A percentile compares a stretch with the other conserved stretches of the same genome.
Evolutionary conservation across 176 grass and related monocot species (phyloP).

Genomic region (Phragmites australis): DNA sequence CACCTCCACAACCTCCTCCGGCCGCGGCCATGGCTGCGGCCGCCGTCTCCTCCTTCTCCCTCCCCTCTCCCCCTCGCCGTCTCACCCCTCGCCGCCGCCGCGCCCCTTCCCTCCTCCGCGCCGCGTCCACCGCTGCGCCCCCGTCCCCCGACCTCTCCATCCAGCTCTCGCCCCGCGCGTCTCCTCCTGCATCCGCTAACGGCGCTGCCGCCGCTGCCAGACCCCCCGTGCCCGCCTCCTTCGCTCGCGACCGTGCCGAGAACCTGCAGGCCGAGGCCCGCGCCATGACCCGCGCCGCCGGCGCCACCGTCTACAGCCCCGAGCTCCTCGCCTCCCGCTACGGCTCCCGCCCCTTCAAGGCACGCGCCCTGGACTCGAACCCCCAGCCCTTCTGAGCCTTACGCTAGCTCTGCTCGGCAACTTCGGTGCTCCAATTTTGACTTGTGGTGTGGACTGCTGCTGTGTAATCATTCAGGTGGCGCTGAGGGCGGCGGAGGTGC

Average conservation of each 20-base stretch:
- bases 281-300: constrained; percentile 73
- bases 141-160: constrained; percentile 51
- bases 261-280: constrained; percentile 85
- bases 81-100: constrained; percentile 13
- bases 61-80: constrained; percentile 28
- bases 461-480: constrained; percentile 56
- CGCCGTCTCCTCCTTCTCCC: constrained; percentile 3
- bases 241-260: constrained; percentile 55
- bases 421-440: not conserved
- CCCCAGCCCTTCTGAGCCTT: not conserved
- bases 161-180: constrained; percentile 40
- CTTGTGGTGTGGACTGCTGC: not conserved
- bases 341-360: constrained; percentile 71
- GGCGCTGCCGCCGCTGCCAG: not conserved
- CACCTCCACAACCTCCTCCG: not conserved
- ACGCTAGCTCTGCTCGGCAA: not conserved
- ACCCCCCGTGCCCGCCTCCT: constrained; percentile 20
- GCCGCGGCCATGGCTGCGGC: constrained; percentile 38
- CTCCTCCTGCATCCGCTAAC: constrained; percentile 22
- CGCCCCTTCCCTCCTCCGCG: constrained; percentile 1
- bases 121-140: constrained; percentile 59
- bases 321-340: constrained; percentile 74
- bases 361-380: constrained; percentile 21
- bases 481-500: constrained; percentile 65
- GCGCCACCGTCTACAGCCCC: constrained; percentile 72